phyloP scores from a whole-genome alignment of 352 stramenopile species.

The Globisporangium middletonii region DNA sequence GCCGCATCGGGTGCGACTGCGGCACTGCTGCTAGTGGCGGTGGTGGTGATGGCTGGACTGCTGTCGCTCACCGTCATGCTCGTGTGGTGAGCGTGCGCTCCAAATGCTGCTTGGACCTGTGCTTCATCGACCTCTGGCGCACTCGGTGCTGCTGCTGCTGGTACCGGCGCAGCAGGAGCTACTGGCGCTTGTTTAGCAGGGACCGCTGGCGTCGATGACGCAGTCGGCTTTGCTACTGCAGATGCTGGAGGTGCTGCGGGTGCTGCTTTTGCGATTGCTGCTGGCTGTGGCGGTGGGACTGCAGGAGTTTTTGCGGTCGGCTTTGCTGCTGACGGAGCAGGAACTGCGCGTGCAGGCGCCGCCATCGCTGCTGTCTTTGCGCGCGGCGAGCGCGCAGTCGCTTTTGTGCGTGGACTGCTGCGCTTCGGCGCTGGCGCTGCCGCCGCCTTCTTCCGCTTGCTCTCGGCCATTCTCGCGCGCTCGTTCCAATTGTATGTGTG shows the following conservation, averaged over 20 bases:
- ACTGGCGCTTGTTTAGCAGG: not conserved
- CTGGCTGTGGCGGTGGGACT: not conserved
- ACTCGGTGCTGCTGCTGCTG: not conserved
- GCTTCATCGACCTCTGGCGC: not conserved
- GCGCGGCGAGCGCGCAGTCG: not conserved
- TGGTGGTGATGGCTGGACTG: not conserved
- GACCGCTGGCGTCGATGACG: not conserved
- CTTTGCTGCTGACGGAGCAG: not conserved
- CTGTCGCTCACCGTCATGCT: not conserved
- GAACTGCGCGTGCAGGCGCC: not conserved
- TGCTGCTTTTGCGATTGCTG: not conserved
- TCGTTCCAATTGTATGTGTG: too few relatives aligned
- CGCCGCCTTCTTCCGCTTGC: not conserved
- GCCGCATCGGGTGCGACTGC: not conserved
- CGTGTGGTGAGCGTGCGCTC: slow-evolving; percentile 4
- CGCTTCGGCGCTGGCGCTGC: slow-evolving; percentile 2
- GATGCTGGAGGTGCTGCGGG: not conserved
- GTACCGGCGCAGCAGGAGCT: not conserved
- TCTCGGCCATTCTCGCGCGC: slow-evolving; percentile 3
- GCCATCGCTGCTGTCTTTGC: not conserved
- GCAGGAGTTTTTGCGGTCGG: not conserved
- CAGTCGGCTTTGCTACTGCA: not conserved
- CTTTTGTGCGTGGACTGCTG: slow-evolving; percentile 5
- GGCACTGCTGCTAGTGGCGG: not conserved
- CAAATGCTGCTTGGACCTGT: slow-evolving; percentile 4